Evolutionary conservation across 805 yeast species (phyloP).

Genomic region (Saccharomycopsis fibuligera): DNA sequence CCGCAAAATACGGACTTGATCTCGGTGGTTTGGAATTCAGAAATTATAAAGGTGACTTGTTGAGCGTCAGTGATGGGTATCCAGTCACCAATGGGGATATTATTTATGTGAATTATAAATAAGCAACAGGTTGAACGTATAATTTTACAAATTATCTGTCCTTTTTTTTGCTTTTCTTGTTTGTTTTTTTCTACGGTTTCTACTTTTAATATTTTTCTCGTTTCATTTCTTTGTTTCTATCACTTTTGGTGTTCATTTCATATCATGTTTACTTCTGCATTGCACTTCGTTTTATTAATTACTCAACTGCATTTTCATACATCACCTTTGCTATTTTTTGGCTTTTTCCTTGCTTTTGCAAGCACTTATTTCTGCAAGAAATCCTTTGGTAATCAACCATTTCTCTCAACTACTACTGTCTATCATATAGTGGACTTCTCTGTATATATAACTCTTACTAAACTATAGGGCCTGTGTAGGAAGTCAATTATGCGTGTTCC

Average conservation of each 20-base stretch:
- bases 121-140: neutral
- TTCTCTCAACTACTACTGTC: too few relatives aligned
- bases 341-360: too few relatives aligned
- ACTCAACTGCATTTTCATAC: neutral
- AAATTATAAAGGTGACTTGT: constrained; percentile 15
- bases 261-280: neutral
- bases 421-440: too few relatives aligned
- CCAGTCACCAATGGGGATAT: constrained; percentile 13
- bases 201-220: neutral
- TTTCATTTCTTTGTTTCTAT: neutral
- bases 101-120: constrained; percentile 14
- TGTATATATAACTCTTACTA: too few relatives aligned
- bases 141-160: neutral
- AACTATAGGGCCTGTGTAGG: too few relatives aligned
- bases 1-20: constrained; percentile 9
- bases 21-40: constrained; percentile 5
- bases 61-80: constrained; percentile 1
- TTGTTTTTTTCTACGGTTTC: neutral
- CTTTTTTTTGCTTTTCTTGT: neutral
- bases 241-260: neutral
- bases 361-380: too few relatives aligned
- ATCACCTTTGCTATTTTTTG: too few relatives aligned
- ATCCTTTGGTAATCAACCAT: too few relatives aligned
- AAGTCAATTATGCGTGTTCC: too few relatives aligned
- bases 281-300: neutral